Conservation (phyloP, 2,329 filamentous ascomycete genomes). For the Aphanoascus verrucosus region DNA sequence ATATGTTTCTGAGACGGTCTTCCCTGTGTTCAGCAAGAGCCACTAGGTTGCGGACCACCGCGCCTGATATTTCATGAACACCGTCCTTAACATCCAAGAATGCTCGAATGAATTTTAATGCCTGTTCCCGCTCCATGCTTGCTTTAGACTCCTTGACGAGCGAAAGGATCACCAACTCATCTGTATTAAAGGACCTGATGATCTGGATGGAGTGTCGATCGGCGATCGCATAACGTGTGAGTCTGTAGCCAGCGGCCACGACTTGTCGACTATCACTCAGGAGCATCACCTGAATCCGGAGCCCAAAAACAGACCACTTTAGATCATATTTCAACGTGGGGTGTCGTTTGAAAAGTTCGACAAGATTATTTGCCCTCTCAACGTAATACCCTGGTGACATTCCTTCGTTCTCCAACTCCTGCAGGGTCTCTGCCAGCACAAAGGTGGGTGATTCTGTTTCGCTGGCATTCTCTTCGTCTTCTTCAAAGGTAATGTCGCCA, state of each 20-base stretch:
- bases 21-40: constrained; percentile 79
- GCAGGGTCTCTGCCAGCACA: constrained; percentile 77
- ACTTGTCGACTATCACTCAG: constrained; percentile 93
- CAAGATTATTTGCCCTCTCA: constrained; percentile 76
- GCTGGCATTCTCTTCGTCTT: constrained; percentile 49
- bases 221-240: constrained; percentile 88
- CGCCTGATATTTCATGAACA: constrained; percentile 72
- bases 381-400: constrained; percentile 94
- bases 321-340: constrained; percentile 92
- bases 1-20: constrained; percentile 79
- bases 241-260: constrained; percentile 83
- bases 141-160: constrained; percentile 92
- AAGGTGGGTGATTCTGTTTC: constrained; percentile 80
- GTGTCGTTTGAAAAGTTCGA: constrained; percentile 91
- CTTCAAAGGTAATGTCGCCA: constrained; percentile 31
- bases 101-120: constrained; percentile 86
- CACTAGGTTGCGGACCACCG: constrained; percentile 78
- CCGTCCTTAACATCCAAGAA: constrained; percentile 95
- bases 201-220: constrained; percentile 81
- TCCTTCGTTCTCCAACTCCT: constrained; percentile 75
- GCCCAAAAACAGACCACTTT: constrained; percentile 88
- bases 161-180: constrained; percentile 83
- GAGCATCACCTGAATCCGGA: constrained; percentile 90
- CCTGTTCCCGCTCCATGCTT: constrained; percentile 94
- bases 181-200: constrained; percentile 78